phyloP scores from a whole-genome alignment of 2,329 filamentous ascomycete species.

The Nigrospora sphaerica region DNA sequence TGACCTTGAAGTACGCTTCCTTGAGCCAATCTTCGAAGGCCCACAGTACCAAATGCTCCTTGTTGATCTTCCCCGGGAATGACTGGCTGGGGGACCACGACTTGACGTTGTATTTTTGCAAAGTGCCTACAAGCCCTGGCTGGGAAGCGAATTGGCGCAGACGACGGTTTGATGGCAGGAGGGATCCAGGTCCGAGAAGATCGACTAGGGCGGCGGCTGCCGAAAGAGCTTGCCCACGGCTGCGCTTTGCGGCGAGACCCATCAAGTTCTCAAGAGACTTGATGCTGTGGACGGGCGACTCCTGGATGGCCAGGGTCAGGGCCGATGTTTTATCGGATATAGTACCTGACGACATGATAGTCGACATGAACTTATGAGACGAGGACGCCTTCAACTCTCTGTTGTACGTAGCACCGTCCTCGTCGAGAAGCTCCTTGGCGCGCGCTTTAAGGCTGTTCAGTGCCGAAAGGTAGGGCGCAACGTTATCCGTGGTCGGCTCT shows the following conservation, averaged over 20 bases:
- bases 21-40: slow-evolving; percentile 95
- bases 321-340: slow-evolving; percentile 96
- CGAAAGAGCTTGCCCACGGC: slow-evolving; percentile 83
- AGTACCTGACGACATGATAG: slow-evolving; percentile 94
- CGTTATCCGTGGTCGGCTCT: slow-evolving; percentile 34
- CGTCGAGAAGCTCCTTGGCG: slow-evolving; percentile 66
- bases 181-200: slow-evolving; percentile 79
- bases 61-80: slow-evolving; percentile 67
- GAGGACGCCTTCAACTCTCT: slow-evolving; percentile 71
- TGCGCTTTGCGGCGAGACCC: slow-evolving; percentile 82
- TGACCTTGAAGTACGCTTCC: slow-evolving; percentile 83
- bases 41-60: slow-evolving; percentile 78
- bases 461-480: slow-evolving; percentile 32
- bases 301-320: slow-evolving; percentile 86
- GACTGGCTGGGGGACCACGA: slow-evolving; percentile 63
- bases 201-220: slow-evolving; percentile 92
- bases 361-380: slow-evolving; percentile 91
- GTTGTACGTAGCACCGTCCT: slow-evolving; percentile 70
- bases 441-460: slow-evolving; percentile 56
- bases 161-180: slow-evolving; percentile 77
- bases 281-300: slow-evolving; percentile 88
- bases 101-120: slow-evolving; percentile 52
- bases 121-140: slow-evolving; percentile 62
- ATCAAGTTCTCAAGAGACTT: slow-evolving; percentile 84
- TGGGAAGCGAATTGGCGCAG: slow-evolving; percentile 74